Conservation (phyloP, 805 yeast species). For the Starmera pachycereana region DNA sequence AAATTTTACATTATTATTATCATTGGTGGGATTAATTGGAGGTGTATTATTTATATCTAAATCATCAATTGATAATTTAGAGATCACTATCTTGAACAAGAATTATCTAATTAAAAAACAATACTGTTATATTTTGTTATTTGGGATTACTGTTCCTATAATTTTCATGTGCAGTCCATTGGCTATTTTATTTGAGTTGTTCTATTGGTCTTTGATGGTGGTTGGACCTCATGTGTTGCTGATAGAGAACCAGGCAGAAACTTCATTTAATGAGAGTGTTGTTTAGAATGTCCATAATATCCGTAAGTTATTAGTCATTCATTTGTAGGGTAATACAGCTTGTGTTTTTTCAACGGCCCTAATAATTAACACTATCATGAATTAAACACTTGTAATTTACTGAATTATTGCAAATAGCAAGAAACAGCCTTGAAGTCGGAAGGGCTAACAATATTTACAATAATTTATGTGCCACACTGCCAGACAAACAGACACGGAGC, state of each 20-base stretch:
- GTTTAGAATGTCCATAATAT: slow-evolving; percentile 3
- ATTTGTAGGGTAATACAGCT: too few species aligned
- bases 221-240: slow-evolving; percentile 5
- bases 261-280: slow-evolving; percentile 14
- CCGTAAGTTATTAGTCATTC: too few species aligned
- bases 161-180: slow-evolving; percentile 11
- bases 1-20: slow-evolving; percentile 9
- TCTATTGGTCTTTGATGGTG: slow-evolving; percentile 1
- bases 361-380: too few species aligned
- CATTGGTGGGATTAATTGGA: slow-evolving; percentile 2
- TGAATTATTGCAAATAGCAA: too few species aligned
- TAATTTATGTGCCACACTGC: too few species aligned
- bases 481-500: too few species aligned
- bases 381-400: too few species aligned
- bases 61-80: slow-evolving; percentile 1
- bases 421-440: too few species aligned
- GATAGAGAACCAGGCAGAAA: slow-evolving; percentile 11
- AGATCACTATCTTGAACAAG: slow-evolving; percentile 2
- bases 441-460: too few species aligned
- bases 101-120: slow-evolving; percentile 8
- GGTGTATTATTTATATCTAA: slow-evolving; percentile 7
- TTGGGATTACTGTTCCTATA: slow-evolving; percentile 11
- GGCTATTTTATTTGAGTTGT: not conserved
- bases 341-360: too few species aligned
- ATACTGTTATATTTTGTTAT: slow-evolving; percentile 5